Base-by-base conservation (phyloP, 129 eudicot species). In the Erigeron canadensis region DNA sequence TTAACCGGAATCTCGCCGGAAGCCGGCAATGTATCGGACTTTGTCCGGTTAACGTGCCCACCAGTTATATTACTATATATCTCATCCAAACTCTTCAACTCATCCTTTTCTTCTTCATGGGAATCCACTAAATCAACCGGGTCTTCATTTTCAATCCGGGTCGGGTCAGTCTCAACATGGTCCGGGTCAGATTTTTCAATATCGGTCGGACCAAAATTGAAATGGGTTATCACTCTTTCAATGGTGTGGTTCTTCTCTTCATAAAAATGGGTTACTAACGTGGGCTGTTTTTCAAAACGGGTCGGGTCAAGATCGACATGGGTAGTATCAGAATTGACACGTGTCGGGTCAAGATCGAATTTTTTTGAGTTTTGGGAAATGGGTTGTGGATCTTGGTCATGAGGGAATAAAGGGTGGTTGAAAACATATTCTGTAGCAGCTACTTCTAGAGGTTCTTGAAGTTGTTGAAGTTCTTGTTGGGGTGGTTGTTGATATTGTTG, bases 1-100 rank as follows among this genome's bases (percentile, higher is more conserved):
- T 69, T 84, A 40, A 17, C 77, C 76, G 89, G 88, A 11, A 86
- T 6, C 59, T 86, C 86, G 2, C 99, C 99, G 40, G 87, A 78
- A 11, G 88, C 79, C 39, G 98, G 96, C 67, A 48, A 23, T 10
- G 91, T 87, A 69, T 87, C 98, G 12, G 98, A 93, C 21, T 81
- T 89, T 1, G 95, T 87, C 19, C 97, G 71, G 79, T 50, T 63
- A 22, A 87, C 81, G 16, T 80, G 73, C 9, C 76, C 69, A 6
- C 67, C 80, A 0, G 41, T 58, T 15, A 94, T 72, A 45, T 74
- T 56, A 54, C 86, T 82, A 85, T 86, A 87, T 7, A 94, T 80
- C 46, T 94, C 96, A 28, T 90, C 96, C 55, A 87, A 46, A 44
- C 81, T 84, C 70, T 75, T 76, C 2, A 64, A 65, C 56, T 82